Evolutionary conservation across 176 grass and related monocot genomes (phyloP), one percentile per base, ranked within the genome.

Genomic region (Oryza glaberrima): DNA sequence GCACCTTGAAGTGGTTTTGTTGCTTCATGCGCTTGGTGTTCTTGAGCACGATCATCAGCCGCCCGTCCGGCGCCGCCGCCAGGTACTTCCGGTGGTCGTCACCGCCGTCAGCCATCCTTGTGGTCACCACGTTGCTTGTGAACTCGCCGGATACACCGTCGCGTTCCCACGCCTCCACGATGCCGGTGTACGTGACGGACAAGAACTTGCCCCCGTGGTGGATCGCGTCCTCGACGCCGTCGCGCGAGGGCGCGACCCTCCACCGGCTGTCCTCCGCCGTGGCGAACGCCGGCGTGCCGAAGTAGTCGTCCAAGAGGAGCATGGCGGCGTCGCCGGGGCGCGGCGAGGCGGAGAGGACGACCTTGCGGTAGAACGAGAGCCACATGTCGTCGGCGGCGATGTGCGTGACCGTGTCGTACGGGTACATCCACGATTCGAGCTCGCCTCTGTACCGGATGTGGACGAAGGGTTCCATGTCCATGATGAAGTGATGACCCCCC

Each of bases 1-100:
- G 16, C 44, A 80, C 64, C 23, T n/a, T 10, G 11, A 2, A 23
- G 0, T 25, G 4, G 35, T 2, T 34, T 26, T 26, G 26, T 34
- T 34, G 34, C 3, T 34, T 34, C 34, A 34, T 34, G 34, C 34
- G 3, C 34, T 34, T 36, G 35, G 35, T 36, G 35, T 36, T 36
- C 13, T 86, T 51, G 41, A 66, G 5, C 76, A 80, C 76, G 28
- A 22, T 41, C 69, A 86, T 66, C 12, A 86, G 69, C 20, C 30
- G 20, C 19, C 84, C 84, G 43, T 78, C 76, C 12, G 26, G 41
- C 40, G 52, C 35, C 35, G 35, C 40, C 12, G 77, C 76, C 3
- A 86, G 12, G 68, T 86, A 86, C 67, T 26, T 3, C 10, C 12
- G 1, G 7, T 1, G 5, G 26, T 26, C 26, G 2, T 5, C 16